phyloP scores from a whole-genome alignment of 257 asterid species.

The Salvia rosmarinus region DNA sequence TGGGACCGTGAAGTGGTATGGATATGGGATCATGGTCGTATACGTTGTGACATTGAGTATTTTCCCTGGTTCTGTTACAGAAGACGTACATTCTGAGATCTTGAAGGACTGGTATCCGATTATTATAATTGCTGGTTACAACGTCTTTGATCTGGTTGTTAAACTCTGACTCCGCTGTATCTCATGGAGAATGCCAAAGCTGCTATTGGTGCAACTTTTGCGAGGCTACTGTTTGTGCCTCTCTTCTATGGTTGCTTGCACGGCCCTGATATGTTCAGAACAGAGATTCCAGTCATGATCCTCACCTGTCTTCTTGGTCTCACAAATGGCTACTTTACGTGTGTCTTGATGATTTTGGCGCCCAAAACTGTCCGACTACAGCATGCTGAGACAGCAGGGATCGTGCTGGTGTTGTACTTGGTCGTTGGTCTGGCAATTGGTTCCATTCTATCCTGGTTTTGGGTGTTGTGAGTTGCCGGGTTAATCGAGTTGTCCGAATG shows the following conservation, averaged over 20 bases:
- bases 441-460: constrained; percentile 84
- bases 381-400: constrained; percentile 86
- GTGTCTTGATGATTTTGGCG: constrained; percentile 71
- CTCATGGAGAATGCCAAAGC: constrained; percentile 60
- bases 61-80: constrained; percentile 90
- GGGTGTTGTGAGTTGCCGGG: constrained; percentile 62
- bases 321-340: constrained; percentile 80
- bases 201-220: constrained; percentile 68
- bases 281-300: constrained; percentile 77
- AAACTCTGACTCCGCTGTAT: constrained; percentile 68
- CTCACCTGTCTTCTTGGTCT: constrained; percentile 86
- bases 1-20: constrained; percentile 87
- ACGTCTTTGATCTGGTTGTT: constrained; percentile 79
- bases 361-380: constrained; percentile 79
- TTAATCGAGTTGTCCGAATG: background rate
- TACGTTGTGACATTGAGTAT: constrained; percentile 83
- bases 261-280: constrained; percentile 74
- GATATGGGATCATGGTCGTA: constrained; percentile 53
- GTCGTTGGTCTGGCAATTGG: constrained; percentile 73
- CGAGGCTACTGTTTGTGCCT: constrained; percentile 79
- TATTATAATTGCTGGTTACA: constrained; percentile 70
- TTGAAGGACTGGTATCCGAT: constrained; percentile 91
- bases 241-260: constrained; percentile 83
- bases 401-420: constrained; percentile 66
- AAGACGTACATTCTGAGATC: constrained; percentile 78